These are phyloP conservation scores for Globisporangium cylindrosporum DNA, from an alignment of 352 stramenopile species.

Conservation along the genomic window DNA sequence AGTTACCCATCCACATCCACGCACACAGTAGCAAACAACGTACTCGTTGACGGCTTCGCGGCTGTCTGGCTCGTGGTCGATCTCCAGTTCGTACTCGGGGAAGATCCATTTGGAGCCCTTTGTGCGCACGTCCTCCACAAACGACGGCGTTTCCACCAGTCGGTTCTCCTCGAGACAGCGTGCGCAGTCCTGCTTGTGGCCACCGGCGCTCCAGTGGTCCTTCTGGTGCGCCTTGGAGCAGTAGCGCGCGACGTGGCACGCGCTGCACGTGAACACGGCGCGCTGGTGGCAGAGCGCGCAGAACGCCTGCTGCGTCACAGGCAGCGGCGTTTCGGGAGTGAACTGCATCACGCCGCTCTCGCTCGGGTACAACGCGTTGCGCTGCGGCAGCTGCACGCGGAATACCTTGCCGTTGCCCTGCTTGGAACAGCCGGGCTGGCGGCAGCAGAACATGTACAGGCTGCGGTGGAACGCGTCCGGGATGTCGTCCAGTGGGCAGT, in stretches of 20 bases:
- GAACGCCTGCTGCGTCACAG: conserved; percentile 13
- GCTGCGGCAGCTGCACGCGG: conserved; percentile 81
- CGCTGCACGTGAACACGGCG: conserved; percentile 64
- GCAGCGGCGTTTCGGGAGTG: conserved; percentile 9
- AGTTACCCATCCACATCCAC: background rate
- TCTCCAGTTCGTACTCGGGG: conserved; percentile 71
- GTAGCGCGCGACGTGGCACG: conserved; percentile 74
- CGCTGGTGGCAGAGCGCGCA: conserved; percentile 68
- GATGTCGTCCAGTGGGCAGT: conserved; percentile 89
- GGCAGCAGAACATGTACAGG: conserved; percentile 92
- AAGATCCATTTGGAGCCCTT: conserved; percentile 77
- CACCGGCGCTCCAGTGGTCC: conserved; percentile 67
- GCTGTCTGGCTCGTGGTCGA: conserved; percentile 70
- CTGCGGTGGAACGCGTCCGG: conserved; percentile 91
- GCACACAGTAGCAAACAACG: conserved; percentile 12
- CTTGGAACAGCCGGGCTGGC: conserved; percentile 48
- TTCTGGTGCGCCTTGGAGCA: conserved; percentile 76
- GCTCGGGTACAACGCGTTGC: conserved; percentile 89
- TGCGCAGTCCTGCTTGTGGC: conserved; percentile 65
- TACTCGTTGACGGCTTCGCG: conserved; percentile 61
- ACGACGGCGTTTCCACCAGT: conserved; percentile 40
- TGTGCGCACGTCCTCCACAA: conserved; percentile 27
- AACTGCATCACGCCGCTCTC: conserved; percentile 40
- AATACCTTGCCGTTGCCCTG: conserved; percentile 73
- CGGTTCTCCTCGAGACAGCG: conserved; percentile 25